Percentiles rank a stretch among this genome's conserved stretches.
These are phyloP conservation scores for Solanum medicagineum DNA, from an alignment of 257 asterid genomes.

Conservation along the genomic window DNA sequence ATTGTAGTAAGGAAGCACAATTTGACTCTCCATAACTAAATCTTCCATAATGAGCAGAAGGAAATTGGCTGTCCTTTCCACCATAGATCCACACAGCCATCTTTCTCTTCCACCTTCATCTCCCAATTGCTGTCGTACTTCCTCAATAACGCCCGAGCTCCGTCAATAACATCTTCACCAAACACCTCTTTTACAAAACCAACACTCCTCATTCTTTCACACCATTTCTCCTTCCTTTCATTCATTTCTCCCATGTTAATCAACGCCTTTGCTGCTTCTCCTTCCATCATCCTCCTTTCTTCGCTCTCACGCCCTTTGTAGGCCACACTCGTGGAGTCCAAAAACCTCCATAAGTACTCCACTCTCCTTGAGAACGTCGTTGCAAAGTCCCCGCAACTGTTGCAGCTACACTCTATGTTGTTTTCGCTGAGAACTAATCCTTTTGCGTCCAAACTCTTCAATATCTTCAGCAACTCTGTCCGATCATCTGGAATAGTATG, in stretches of 20 bases:
- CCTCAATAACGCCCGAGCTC: constrained; percentile 68
- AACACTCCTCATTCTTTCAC: constrained; percentile 49
- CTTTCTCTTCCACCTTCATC: constrained; percentile 50
- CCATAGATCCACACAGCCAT: constrained; percentile 45
- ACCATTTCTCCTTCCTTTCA: constrained; percentile 69
- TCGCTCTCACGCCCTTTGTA: constrained; percentile 72
- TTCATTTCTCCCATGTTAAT: constrained; percentile 50
- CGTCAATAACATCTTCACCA: constrained; percentile 61
- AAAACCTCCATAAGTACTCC: constrained; percentile 59
- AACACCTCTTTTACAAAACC: constrained; percentile 45
- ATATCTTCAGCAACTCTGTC: constrained; percentile 30
- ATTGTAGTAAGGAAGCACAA: not conserved
- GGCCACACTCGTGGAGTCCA: constrained; percentile 66
- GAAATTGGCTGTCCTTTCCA: constrained; percentile 85
- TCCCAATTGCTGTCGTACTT: constrained; percentile 79
- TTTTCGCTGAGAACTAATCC: constrained; percentile 67
- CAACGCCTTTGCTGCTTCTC: constrained; percentile 71
- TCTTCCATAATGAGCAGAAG: constrained; percentile 65
- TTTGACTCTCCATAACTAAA: not conserved
- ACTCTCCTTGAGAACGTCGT: constrained; percentile 52
- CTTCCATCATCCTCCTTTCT: constrained; percentile 82
- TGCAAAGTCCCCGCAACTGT: constrained; percentile 55
- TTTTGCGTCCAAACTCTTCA: constrained; percentile 45
- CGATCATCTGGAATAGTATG: constrained; percentile 52
- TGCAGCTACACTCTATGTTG: constrained; percentile 60